Percentiles rank a stretch among this genome's conserved stretches.
Evolutionary conservation across 2,329 filamentous ascomycete genomes (phyloP).

Genomic region (Fusarium drepaniforme): DNA sequence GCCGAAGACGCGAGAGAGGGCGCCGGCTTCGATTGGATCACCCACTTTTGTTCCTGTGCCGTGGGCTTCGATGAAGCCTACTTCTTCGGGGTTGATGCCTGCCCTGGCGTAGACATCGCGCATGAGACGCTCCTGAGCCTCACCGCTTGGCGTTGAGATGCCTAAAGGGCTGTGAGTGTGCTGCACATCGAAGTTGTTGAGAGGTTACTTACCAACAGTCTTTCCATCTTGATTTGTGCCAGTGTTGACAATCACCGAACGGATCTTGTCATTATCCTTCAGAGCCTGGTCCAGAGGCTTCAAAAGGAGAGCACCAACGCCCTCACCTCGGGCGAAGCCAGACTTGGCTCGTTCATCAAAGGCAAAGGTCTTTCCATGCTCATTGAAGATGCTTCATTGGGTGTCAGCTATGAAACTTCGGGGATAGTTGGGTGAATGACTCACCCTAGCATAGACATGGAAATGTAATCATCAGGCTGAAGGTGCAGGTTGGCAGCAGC

Average conservation of each 20-base stretch:
- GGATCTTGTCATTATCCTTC: constrained; percentile 31
- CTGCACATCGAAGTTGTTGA: neutral
- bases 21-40: constrained; percentile 15
- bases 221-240: constrained; percentile 32
- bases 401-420: neutral
- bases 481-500: constrained; percentile 43
- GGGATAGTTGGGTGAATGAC: neutral
- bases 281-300: constrained; percentile 30
- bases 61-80: constrained; percentile 16
- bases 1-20: constrained; percentile 11
- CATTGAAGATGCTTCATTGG: constrained; percentile 17
- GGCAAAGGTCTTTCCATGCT: constrained; percentile 24
- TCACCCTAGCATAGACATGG: constrained; percentile 48
- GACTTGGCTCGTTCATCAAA: constrained; percentile 20
- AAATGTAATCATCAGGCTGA: constrained; percentile 37
- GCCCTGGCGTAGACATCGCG: constrained; percentile 3
- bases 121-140: constrained; percentile 7
- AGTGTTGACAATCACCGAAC: constrained; percentile 24
- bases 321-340: constrained; percentile 28
- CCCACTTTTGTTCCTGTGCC: constrained; percentile 25
- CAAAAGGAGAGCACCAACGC: constrained; percentile 28
- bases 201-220: constrained; percentile 7
- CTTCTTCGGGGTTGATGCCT: neutral
- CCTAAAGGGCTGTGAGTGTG: neutral
- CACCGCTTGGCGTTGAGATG: constrained; percentile 4